These are phyloP conservation scores for Taphrina deformans DNA, from an alignment of 1,139 yeast species.

Conservation along the genomic window DNA sequence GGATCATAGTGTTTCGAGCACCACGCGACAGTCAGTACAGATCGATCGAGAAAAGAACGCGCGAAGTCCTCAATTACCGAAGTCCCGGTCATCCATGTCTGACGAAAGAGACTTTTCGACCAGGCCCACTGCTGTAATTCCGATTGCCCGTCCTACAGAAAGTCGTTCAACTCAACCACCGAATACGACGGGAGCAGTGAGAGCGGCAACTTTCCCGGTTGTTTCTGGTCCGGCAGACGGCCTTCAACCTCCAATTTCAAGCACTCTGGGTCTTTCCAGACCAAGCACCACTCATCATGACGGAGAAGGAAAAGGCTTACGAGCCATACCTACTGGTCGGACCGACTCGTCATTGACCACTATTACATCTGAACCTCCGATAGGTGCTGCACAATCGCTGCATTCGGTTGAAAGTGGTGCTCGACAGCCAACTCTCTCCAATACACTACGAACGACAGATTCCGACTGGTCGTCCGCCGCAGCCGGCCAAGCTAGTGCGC, in stretches of 20 bases:
- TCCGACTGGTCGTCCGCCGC: neutral
- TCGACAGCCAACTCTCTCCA: neutral
- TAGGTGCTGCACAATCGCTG: neutral
- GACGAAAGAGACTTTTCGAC: conserved; percentile 8
- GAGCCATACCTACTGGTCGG: neutral
- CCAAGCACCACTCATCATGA: neutral
- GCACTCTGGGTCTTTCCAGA: neutral
- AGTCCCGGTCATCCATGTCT: conserved; percentile 10
- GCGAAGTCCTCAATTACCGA: neutral
- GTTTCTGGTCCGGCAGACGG: neutral
- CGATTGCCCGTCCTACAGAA: neutral
- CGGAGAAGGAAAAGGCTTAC: neutral
- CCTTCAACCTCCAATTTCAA: neutral
- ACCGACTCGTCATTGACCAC: conserved; percentile 1
- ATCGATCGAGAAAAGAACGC: neutral
- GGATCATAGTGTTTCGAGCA: neutral
- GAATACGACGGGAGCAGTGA: neutral
- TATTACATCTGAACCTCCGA: neutral
- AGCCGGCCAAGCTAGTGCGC: neutral
- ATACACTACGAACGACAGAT: neutral
- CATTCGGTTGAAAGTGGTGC: neutral
- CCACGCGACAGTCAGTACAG: neutral
- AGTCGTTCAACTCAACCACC: neutral
- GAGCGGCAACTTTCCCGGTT: neutral
- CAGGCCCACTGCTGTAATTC: neutral